Conservation (phyloP, 306 rosid genomes). For the Fragaria vesca region DNA sequence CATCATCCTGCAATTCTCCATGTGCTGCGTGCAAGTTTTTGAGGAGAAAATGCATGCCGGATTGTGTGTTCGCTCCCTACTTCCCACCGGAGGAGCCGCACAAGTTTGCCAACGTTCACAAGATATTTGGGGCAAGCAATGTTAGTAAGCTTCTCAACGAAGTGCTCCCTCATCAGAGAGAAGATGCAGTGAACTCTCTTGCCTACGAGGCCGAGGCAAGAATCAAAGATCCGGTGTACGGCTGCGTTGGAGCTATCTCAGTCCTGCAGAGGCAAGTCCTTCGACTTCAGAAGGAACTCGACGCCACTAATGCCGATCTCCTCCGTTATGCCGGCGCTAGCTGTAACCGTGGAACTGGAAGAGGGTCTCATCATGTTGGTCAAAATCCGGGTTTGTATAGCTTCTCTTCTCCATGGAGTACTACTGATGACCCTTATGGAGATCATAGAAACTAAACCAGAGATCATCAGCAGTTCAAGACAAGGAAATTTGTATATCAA, state of each 20-base stretch:
- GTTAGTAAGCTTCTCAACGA: slow-evolving; percentile 82
- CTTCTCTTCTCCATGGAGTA: neutral
- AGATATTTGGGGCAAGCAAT: slow-evolving; percentile 91
- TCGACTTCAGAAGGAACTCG: slow-evolving; percentile 83
- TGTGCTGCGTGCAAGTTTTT: slow-evolving; percentile 95
- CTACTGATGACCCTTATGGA: neutral
- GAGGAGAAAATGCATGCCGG: slow-evolving; percentile 77
- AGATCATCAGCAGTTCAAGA: neutral
- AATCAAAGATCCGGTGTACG: slow-evolving; percentile 87
- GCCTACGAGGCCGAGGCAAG: slow-evolving; percentile 97
- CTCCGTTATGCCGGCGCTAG: slow-evolving; percentile 50
- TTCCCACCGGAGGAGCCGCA: slow-evolving; percentile 90
- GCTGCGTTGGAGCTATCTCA: slow-evolving; percentile 86
- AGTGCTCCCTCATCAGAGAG: slow-evolving; percentile 75
- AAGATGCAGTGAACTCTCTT: slow-evolving; percentile 81
- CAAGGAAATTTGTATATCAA: neutral
- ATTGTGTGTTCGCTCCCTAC: slow-evolving; percentile 77
- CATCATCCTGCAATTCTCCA: slow-evolving; percentile 46
- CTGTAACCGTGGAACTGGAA: slow-evolving; percentile 22
- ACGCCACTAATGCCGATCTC: slow-evolving; percentile 72
- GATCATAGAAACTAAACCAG: neutral
- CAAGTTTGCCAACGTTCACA: slow-evolving; percentile 84
- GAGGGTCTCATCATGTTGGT: neutral
- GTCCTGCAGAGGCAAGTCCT: slow-evolving; percentile 76
- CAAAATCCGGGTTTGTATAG: neutral